A percentile compares a stretch with the other conserved stretches of the same genome.
Evolutionary conservation across 108 stramenopile genomes (phyloP).

Genomic region (Epipyxis sp.): DNA sequence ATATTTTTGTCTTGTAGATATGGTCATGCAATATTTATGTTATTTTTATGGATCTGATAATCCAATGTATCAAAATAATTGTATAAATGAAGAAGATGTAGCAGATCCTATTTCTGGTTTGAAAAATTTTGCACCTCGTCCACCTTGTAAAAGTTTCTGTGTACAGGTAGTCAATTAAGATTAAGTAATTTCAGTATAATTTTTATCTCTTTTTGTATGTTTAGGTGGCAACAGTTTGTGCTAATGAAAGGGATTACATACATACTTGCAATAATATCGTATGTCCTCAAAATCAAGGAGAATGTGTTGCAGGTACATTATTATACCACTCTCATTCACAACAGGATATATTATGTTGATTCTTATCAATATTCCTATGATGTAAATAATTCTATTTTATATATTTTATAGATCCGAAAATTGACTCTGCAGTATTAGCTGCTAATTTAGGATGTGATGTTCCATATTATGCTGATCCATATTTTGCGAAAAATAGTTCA

Average conservation of each 20-base stretch:
- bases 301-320: too few species aligned
- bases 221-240: neutral
- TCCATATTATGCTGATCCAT: neutral
- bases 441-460: slow-evolving; percentile 15
- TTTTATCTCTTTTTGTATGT: too few species aligned
- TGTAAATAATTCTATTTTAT: neutral
- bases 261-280: neutral
- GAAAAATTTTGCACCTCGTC: neutral
- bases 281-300: too few species aligned
- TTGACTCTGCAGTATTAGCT: neutral
- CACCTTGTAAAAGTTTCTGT: slow-evolving; percentile 31
- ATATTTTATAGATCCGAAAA: neutral
- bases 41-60: slow-evolving; percentile 21
- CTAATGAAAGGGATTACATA: slow-evolving; percentile 7
- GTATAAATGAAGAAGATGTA: slow-evolving; percentile 7
- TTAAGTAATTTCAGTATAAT: slow-evolving; percentile 10
- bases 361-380: too few species aligned
- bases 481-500: too few species aligned
- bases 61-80: neutral
- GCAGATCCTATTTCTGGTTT: neutral
- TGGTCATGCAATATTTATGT: slow-evolving; percentile 32
- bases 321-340: too few species aligned
- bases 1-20: neutral
- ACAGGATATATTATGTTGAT: too few species aligned
- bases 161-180: slow-evolving; percentile 21